Base-by-base conservation (phyloP, 495 filamentous ascomycete species). In the Penicillium soppii region DNA sequence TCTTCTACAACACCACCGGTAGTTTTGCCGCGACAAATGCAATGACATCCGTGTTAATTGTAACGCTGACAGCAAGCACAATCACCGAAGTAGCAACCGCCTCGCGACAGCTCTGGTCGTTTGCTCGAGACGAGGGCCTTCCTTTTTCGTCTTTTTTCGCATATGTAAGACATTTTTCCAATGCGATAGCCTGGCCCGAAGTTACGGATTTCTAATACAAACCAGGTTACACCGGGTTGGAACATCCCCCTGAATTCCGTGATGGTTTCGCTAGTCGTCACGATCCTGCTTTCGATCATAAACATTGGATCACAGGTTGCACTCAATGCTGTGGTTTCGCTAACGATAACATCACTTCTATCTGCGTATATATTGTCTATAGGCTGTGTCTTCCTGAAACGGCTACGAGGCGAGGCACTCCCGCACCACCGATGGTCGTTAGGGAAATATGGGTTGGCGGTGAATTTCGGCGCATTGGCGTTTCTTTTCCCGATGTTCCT, bases 51-150 rank as follows among this genome's bases (percentile, higher is more conserved):
- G 71, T 84, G 19, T 58, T 83, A 23, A 63, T 80, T 5, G 52
- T 84, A 9, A 70, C 78, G 5, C 56, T 78, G 5, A 70, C 74
- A 10, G 73, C 69, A 22, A 76, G 75, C 13, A 73, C 74, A 1
- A 73, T 83, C 46, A 81, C 73, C 44, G 72, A 77, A 47, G 76
- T 82, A 12, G 76, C 81, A 6, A 82, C 80, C 0, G 74, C 79
- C 9, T 82, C 80, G 8, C 70, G 81, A 0, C 82, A 83, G 62
- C 68, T 83, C 1, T 82, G 73, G 72, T 75, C 79, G 4, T 85
- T 81, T 63, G 79, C 79, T 5, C 67, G 82, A 17, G 81, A 84
- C 51, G 54, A 67, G 9, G 81, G 82, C 2, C 61, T 83, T 7
- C 82, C 81, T 10, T 83, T 80, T 52, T 81, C 77, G 8, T 56